Percentiles rank a stretch among this genome's conserved stretches.
Conservation (phyloP, 306 rosid species). For the Lagenaria siceraria region DNA sequence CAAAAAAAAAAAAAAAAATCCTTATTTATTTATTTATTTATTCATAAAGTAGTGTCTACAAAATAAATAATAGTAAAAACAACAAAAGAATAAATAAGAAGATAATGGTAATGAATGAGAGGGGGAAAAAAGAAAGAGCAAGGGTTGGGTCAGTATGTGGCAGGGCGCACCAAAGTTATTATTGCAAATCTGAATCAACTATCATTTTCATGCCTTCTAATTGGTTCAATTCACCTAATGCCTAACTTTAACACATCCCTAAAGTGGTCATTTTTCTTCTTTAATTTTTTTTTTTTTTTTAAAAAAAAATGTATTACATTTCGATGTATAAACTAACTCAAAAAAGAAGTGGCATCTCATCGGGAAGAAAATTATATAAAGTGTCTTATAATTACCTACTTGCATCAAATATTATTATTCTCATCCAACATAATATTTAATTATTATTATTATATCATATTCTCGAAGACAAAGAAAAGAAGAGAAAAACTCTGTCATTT, state of each 20-base stretch:
- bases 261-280: background rate
- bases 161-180: conserved; percentile 31
- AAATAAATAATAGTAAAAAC: background rate
- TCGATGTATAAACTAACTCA: background rate
- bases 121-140: background rate
- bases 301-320: background rate
- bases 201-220: conserved; percentile 31
- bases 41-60: background rate
- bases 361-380: no score
- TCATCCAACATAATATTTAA: no score
- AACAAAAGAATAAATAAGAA: background rate
- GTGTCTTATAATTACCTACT: no score
- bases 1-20: no score
- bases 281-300: no score
- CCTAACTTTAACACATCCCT: background rate
- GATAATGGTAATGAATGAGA: conserved; percentile 30
- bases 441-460: no score
- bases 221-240: background rate
- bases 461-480: no score
- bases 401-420: no score
- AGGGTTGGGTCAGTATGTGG: conserved; percentile 28
- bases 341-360: no score
- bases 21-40: background rate
- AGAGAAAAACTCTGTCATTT: no score
- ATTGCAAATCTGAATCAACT: conserved; percentile 69